Conservation (phyloP, 1,284 basidiomycete genomes). For the Heterobasidion occidentale region DNA sequence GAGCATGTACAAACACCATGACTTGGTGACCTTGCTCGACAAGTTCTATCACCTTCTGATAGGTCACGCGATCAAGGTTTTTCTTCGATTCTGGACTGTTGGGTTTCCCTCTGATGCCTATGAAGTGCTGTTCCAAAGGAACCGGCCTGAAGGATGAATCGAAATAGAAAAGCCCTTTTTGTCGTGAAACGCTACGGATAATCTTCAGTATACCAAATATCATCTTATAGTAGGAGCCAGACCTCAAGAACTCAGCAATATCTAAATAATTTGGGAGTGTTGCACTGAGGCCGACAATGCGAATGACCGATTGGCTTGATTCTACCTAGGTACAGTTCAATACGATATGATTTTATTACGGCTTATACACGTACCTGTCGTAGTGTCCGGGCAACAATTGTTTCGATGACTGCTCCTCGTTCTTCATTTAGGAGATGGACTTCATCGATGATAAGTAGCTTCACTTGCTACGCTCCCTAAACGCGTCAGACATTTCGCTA, state of each 20-base stretch:
- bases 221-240: slow-evolving; percentile 10
- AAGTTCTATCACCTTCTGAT: slow-evolving; percentile 83
- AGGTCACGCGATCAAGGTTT: slow-evolving; percentile 88
- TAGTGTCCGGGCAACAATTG: slow-evolving; percentile 94
- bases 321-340: slow-evolving; percentile 58
- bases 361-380: slow-evolving; percentile 56
- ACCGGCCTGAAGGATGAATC: slow-evolving; percentile 97
- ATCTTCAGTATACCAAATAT: no score
- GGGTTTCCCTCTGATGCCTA: slow-evolving; percentile 92
- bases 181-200: slow-evolving; percentile 67
- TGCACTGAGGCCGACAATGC: slow-evolving; percentile 98
- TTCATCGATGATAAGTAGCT: slow-evolving; percentile 96
- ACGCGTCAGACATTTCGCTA: background rate
- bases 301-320: slow-evolving; percentile 92
- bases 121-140: slow-evolving; percentile 96
- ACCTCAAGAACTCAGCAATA: slow-evolving; percentile 93
- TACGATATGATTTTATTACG: background rate
- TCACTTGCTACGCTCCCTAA: slow-evolving; percentile 60
- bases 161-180: slow-evolving; percentile 96
- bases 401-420: slow-evolving; percentile 97
- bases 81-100: slow-evolving; percentile 69
- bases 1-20: slow-evolving; percentile 99
- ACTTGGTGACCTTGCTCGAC: slow-evolving; percentile 91
- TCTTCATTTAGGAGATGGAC: slow-evolving; percentile 98
- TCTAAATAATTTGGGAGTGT: slow-evolving; percentile 98